Evolutionary conservation across 805 yeast genomes (phyloP).

Genomic region (Metschnikowia orientalis): DNA sequence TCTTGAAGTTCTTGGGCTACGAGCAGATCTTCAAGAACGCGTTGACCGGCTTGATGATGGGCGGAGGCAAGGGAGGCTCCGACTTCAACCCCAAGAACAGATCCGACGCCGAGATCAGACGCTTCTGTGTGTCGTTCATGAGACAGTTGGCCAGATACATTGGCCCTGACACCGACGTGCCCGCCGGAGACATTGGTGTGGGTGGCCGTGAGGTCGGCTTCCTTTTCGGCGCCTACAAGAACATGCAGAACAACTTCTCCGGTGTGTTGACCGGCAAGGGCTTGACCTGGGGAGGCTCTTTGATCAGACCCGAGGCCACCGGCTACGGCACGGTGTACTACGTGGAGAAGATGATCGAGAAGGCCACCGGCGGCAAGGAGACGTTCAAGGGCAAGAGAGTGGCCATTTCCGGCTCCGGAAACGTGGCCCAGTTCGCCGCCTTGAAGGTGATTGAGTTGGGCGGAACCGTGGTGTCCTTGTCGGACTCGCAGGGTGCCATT

Average conservation of each 20-base stretch:
- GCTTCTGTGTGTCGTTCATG: conserved; percentile 96
- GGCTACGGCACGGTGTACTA: conserved; percentile 97
- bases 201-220: conserved; percentile 95
- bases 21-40: conserved; percentile 99
- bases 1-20: conserved; percentile 93
- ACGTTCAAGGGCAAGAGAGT: conserved; percentile 89
- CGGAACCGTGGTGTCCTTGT: conserved; percentile 87
- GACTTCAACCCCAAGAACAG: conserved; percentile 97
- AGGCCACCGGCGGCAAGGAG: conserved; percentile 86
- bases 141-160: conserved; percentile 92
- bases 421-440: conserved; percentile 99
- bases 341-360: conserved; percentile 95
- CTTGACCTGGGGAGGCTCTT: conserved; percentile 97
- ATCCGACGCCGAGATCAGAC: conserved; percentile 89
- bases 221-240: conserved; percentile 96
- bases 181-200: conserved; percentile 99
- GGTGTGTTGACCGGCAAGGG: conserved; percentile 99
- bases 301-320: conserved; percentile 98
- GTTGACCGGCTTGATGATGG: conserved; percentile 93
- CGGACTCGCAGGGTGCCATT: conserved; percentile 92
- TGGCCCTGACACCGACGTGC: conserved; percentile 96
- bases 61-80: conserved; percentile 99
- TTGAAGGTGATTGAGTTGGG: conserved; percentile 96
- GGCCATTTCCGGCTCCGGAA: conserved; percentile 96
- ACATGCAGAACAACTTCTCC: conserved; percentile 85